These are phyloP conservation scores for Calonectria crousiana DNA, from an alignment of 2,329 filamentous ascomycete species.

Conservation along the genomic window DNA sequence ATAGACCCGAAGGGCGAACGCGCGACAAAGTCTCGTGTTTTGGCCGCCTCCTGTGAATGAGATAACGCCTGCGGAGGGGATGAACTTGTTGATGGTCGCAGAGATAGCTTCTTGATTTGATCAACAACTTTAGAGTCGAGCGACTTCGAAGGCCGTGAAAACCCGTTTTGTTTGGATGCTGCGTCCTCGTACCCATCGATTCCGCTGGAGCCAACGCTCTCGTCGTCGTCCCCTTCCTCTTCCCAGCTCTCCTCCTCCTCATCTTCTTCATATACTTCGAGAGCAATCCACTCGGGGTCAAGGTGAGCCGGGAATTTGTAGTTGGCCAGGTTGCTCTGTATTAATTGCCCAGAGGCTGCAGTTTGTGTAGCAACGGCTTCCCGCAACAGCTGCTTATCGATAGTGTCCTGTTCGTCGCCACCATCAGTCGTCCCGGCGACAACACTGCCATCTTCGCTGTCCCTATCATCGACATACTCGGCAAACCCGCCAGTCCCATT, in stretches of 20 bases:
- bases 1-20: conserved; percentile 65
- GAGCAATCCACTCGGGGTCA: conserved; percentile 91
- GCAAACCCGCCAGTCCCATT: conserved; percentile 11
- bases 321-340: conserved; percentile 12
- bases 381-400: conserved; percentile 59
- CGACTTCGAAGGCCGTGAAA: conserved; percentile 38
- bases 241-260: conserved; percentile 41
- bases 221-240: conserved; percentile 57
- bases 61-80: conserved; percentile 20
- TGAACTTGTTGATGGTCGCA: conserved; percentile 38
- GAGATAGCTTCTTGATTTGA: conserved; percentile 56
- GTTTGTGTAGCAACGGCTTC: conserved; percentile 27
- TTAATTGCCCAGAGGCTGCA: conserved; percentile 1
- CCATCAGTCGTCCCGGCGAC: conserved; percentile 32
- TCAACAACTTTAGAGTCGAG: conserved; percentile 55
- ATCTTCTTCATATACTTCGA: conserved; percentile 83
- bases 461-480: conserved; percentile 56
- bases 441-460: conserved; percentile 7
- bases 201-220: conserved; percentile 56
- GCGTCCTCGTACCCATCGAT: conserved; percentile 46
- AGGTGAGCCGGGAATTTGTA: conserved; percentile 74
- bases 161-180: conserved; percentile 21
- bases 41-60: conserved; percentile 17
- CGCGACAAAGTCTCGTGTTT: conserved; percentile 47
- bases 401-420: conserved; percentile 55